A percentile compares a stretch with the other conserved stretches of the same genome.
phyloP scores from a whole-genome alignment of 73 alveolate species.

The Blepharisma japonicum region DNA sequence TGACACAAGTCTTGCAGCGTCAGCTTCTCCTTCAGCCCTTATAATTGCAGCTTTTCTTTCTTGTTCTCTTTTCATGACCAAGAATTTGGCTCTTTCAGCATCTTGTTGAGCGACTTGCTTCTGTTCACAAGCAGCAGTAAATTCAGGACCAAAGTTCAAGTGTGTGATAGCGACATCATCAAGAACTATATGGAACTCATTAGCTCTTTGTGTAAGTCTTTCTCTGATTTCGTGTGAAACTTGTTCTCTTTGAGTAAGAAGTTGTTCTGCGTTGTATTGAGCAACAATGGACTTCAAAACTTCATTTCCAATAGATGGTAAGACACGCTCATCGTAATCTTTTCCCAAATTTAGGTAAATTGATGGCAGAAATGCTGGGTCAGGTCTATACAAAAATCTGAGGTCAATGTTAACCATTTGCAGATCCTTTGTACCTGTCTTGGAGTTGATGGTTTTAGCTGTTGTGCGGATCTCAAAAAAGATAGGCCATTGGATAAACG shows the following conservation, averaged over 20 bases:
- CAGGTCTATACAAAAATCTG: constrained; percentile 73
- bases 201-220: constrained; percentile 63
- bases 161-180: constrained; percentile 88
- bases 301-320: constrained; percentile 83
- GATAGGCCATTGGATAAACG: constrained; percentile 62
- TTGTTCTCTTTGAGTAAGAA: constrained; percentile 79
- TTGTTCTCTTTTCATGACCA: constrained; percentile 73
- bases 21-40: constrained; percentile 87
- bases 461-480: constrained; percentile 66
- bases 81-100: constrained; percentile 79
- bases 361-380: constrained; percentile 57
- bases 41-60: constrained; percentile 73
- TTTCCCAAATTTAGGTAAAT: constrained; percentile 62
- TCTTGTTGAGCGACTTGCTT: constrained; percentile 80
- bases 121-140: constrained; percentile 78
- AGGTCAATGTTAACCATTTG: constrained; percentile 72
- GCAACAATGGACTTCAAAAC: constrained; percentile 74
- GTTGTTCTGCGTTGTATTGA: constrained; percentile 81
- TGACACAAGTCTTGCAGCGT: constrained; percentile 57
- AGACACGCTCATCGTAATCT: constrained; percentile 73
- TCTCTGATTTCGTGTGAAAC: constrained; percentile 76
- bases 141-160: constrained; percentile 69
- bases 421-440: constrained; percentile 82
- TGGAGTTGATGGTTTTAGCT: constrained; percentile 63
- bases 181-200: constrained; percentile 68